Conservation (phyloP, 495 filamentous ascomycete genomes). For the Xeromyces bisporus region DNA sequence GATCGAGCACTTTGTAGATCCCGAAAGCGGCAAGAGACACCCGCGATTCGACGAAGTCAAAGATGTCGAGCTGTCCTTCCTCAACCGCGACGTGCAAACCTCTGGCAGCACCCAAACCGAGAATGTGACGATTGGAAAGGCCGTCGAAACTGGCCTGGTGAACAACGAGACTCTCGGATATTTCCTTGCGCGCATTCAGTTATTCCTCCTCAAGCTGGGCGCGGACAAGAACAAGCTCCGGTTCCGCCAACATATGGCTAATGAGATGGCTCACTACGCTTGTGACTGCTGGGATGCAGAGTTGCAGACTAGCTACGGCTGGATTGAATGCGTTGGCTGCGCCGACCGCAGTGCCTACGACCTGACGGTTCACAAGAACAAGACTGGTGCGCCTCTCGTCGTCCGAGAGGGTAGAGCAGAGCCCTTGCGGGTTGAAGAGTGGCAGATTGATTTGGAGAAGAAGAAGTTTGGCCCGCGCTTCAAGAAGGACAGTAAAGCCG, state of each 20-base stretch:
- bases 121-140: conserved; percentile 48
- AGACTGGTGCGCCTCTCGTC: conserved; percentile 58
- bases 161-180: conserved; percentile 83
- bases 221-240: conserved; percentile 55
- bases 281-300: conserved; percentile 78
- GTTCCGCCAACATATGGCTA: conserved; percentile 73
- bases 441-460: conserved; percentile 60
- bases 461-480: conserved; percentile 68
- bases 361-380: conserved; percentile 60
- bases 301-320: conserved; percentile 60
- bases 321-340: conserved; percentile 78
- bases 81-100: conserved; percentile 56
- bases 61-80: conserved; percentile 44
- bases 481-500: conserved; percentile 63
- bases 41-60: conserved; percentile 45
- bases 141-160: conserved; percentile 48
- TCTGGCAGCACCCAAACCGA: conserved; percentile 45
- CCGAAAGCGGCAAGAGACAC: conserved; percentile 54
- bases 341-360: conserved; percentile 72
- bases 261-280: conserved; percentile 75
- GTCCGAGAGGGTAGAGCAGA: conserved; percentile 51
- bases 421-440: conserved; percentile 54
- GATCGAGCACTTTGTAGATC: conserved; percentile 60
- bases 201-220: conserved; percentile 55
- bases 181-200: conserved; percentile 63